A percentile compares a stretch with the other conserved stretches of the same genome.
phyloP scores from a whole-genome alignment of 2,329 filamentous ascomycete genomes.

The Fusarium succisae region DNA sequence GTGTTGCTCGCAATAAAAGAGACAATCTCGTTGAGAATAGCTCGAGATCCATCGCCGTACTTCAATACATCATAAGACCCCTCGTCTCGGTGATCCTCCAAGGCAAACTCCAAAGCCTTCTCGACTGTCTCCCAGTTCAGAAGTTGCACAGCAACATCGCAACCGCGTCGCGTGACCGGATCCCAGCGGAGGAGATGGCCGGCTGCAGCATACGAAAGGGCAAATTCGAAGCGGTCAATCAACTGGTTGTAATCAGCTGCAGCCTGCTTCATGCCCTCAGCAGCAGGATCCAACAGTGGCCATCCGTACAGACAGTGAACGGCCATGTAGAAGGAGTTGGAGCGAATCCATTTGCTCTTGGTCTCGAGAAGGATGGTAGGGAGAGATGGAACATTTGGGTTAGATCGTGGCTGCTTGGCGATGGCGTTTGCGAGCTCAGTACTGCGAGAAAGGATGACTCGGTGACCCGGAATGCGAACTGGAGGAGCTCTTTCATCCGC shows the following conservation, averaged over 20 bases:
- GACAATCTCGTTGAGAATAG: conserved; percentile 64
- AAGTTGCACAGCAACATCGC: conserved; percentile 66
- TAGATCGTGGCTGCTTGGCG: conserved; percentile 46
- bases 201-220: conserved; percentile 72
- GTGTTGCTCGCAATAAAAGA: conserved; percentile 70
- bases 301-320: conserved; percentile 67
- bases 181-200: conserved; percentile 67
- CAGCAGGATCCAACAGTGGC: conserved; percentile 55
- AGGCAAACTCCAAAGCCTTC: conserved; percentile 66
- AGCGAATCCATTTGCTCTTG: conserved; percentile 62
- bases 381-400: conserved; percentile 35
- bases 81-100: conserved; percentile 52
- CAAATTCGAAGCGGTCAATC: conserved; percentile 60
- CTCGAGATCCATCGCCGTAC: conserved; percentile 62
- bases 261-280: conserved; percentile 42
- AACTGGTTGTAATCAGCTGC: conserved; percentile 51
- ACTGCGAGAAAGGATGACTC: conserved; percentile 65
- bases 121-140: conserved; percentile 72
- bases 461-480: conserved; percentile 62
- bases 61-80: conserved; percentile 57
- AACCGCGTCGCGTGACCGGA: conserved; percentile 64
- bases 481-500: conserved; percentile 50
- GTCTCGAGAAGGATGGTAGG: conserved; percentile 55
- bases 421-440: conserved; percentile 42
- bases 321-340: conserved; percentile 66